phyloP scores from a whole-genome alignment of 495 filamentous ascomycete species.

The Tuber borchii region DNA sequence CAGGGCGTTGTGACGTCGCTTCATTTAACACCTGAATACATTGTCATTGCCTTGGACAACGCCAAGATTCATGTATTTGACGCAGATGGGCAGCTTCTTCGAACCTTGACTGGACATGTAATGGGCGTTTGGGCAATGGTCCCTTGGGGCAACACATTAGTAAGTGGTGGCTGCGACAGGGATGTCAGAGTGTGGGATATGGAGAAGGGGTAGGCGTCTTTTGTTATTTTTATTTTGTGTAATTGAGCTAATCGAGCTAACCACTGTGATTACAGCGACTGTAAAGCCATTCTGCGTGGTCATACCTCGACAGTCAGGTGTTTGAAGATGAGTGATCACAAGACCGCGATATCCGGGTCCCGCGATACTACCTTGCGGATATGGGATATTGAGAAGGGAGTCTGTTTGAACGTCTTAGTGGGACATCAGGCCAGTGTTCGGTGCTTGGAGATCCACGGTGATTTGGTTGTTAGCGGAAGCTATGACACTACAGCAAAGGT shows the following conservation, averaged over 20 bases:
- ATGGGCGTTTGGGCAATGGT: constrained; percentile 99
- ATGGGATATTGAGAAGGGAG: constrained; percentile 83
- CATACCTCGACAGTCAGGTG: constrained; percentile 96
- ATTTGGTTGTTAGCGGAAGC: constrained; percentile 89
- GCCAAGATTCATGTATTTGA: constrained; percentile 98
- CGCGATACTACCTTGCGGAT: constrained; percentile 89
- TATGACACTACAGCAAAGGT: constrained; percentile 96
- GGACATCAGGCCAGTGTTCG: constrained; percentile 95
- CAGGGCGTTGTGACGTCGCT: constrained; percentile 94
- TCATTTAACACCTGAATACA: constrained; percentile 90
- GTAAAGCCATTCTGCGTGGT: constrained; percentile 77
- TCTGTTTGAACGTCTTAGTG: constrained; percentile 83
- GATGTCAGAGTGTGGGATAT: constrained; percentile 98
- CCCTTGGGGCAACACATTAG: constrained; percentile 89
- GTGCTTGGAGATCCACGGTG: constrained; percentile 91
- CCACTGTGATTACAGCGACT: constrained; percentile 47
- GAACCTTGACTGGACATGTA: constrained; percentile 86
- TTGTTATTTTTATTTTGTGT: constrained; percentile 29
- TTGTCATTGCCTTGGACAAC: constrained; percentile 94
- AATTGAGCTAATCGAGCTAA: constrained; percentile 15
- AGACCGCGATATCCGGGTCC: constrained; percentile 92
- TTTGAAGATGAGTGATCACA: constrained; percentile 90
- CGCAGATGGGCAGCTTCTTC: constrained; percentile 76
- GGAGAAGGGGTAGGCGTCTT: constrained; percentile 69
- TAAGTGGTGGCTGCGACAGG: constrained; percentile 92